phyloP scores from a whole-genome alignment of 164 flowering plant genomes.

The Dillenia turbinata region DNA sequence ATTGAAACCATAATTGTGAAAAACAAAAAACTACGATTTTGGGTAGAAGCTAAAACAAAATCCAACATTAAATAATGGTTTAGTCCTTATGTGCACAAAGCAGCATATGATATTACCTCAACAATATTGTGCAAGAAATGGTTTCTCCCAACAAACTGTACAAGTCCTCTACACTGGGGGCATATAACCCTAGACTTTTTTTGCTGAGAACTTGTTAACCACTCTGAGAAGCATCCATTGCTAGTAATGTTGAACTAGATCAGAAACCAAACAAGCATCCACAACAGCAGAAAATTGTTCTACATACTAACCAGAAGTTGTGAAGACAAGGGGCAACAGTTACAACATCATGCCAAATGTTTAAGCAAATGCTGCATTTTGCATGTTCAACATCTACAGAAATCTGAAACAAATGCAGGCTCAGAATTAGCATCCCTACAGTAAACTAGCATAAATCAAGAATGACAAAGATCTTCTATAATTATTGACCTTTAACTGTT shows the following conservation, averaged over 20 bases:
- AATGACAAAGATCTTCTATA: neutral
- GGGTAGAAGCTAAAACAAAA: too few species aligned
- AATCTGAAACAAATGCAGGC: constrained; percentile 33
- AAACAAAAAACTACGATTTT: too few species aligned
- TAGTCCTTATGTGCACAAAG: too few species aligned
- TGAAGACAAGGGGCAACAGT: constrained; percentile 94
- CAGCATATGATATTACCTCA: constrained; percentile 41
- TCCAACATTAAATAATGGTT: too few species aligned
- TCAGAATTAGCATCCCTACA: neutral
- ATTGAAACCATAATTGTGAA: too few species aligned
- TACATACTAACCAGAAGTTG: constrained; percentile 69
- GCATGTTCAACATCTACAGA: constrained; percentile 66
- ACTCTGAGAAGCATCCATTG: constrained; percentile 97
- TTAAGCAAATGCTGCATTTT: constrained; percentile 88
- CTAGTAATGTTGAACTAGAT: constrained; percentile 26
- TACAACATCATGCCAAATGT: constrained; percentile 93
- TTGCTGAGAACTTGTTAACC: constrained; percentile 71
- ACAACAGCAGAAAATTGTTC: neutral
- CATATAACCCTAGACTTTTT: constrained; percentile 59
- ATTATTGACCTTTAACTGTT: constrained; percentile 42
- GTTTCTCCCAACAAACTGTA: constrained; percentile 83
- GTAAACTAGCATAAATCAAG: neutral
- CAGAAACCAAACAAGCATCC: neutral
- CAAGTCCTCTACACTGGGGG: constrained; percentile 82
- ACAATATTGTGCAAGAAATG: constrained; percentile 71